Evolutionary conservation across 2,329 filamentous ascomycete genomes (phyloP), one percentile per base, ranked within the genome.

Genomic region (Colletotrichum shisoi): DNA sequence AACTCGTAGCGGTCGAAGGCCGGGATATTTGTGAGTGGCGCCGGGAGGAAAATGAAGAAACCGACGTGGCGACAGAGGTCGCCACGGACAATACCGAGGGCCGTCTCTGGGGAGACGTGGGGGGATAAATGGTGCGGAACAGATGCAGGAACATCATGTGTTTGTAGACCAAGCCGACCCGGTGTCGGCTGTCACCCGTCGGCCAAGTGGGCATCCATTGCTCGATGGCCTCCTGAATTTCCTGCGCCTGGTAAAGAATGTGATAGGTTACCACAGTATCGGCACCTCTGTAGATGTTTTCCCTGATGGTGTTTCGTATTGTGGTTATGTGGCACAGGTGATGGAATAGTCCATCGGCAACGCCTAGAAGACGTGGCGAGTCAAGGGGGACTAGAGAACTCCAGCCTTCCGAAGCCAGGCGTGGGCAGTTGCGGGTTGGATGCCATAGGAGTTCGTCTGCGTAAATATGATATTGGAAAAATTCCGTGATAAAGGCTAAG

Each of bases 391-490:
- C 71, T 45, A 77, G 70, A 2, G 81, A 77, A 40, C 77, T 74
- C 80, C 82, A 84, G 48, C 81, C 77, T 58, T 82, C 79, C 0
- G 77, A 77, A n/a, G 78, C 78, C 9, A 83, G 73, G 8, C 77
- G 78, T 15, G 73, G 73, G 27, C 73, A 76, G 49, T 72, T 73
- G 21, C 74, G 76, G 69, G 77, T 79, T 17, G 81, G 81, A 62
- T 82, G 81, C 73, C 80, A 83, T 58, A 89, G 80, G 1, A 89
- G 77, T 69, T 89, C 86, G 71, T 89, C 87, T n/a, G 86, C 86
- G 67, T 83, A 86, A 46, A 89, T 86, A 76, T 95, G 92, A 73
- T 95, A 96, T 75, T 93, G 90, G 77, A 96, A 94, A 78, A 96
- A 94, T 75, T 91, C 89, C 69, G 89, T 89, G 67, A 88, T 85